Evolutionary conservation across 2,329 filamentous ascomycete species (phyloP).

Genomic region (Aspergillus tubingensis): DNA sequence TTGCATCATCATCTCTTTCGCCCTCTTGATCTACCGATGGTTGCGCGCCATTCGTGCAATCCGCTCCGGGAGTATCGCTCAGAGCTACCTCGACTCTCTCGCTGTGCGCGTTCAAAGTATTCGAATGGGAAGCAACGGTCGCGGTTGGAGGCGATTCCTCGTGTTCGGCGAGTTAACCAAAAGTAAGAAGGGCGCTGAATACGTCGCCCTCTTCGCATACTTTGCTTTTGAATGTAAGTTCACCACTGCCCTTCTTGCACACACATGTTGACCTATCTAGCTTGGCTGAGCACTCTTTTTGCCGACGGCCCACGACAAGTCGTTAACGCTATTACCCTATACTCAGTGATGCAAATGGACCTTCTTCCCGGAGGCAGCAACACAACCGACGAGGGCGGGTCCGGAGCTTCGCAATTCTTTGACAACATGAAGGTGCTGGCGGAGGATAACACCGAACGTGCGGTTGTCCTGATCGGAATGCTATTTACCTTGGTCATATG

Average conservation of each 20-base stretch:
- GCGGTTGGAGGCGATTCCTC: slow-evolving; percentile 86
- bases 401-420: slow-evolving; percentile 74
- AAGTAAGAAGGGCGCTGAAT: slow-evolving; percentile 86
- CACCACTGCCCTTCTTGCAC: background rate
- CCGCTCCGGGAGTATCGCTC: slow-evolving; percentile 78
- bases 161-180: slow-evolving; percentile 90
- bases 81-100: slow-evolving; percentile 86
- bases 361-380: slow-evolving; percentile 64
- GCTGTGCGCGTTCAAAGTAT: slow-evolving; percentile 83
- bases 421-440: slow-evolving; percentile 75
- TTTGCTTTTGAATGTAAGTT: slow-evolving; percentile 68
- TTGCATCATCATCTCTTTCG: slow-evolving; percentile 87
- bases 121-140: slow-evolving; percentile 66
- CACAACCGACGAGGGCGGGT: slow-evolving; percentile 58
- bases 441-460: slow-evolving; percentile 72
- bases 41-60: slow-evolving; percentile 79
- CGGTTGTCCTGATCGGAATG: slow-evolving; percentile 85
- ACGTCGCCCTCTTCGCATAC: slow-evolving; percentile 87
- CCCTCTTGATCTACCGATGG: slow-evolving; percentile 79
- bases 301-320: slow-evolving; percentile 91
- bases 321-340: slow-evolving; percentile 85
- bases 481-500: slow-evolving; percentile 87
- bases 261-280: slow-evolving; percentile 45
- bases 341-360: slow-evolving; percentile 76
- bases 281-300: slow-evolving; percentile 83